phyloP scores from a whole-genome alignment of 1,284 basidiomycete genomes.

The Melampsora occidentalis region DNA sequence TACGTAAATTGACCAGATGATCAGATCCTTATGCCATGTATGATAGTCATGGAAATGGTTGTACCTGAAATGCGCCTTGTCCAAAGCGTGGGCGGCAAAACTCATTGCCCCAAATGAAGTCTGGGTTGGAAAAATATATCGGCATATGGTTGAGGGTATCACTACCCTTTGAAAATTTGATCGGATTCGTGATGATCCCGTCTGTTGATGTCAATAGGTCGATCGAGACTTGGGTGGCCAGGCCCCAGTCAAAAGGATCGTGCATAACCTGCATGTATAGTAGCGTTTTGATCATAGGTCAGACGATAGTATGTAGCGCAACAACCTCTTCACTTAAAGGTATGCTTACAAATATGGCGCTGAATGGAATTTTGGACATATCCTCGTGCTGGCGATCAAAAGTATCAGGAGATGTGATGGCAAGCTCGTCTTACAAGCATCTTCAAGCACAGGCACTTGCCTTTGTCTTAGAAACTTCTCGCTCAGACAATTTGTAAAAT shows the following conservation, averaged over 20 bases:
- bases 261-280: conserved; percentile 33
- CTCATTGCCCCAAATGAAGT: conserved; percentile 36
- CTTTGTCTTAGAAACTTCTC: conserved; percentile 7
- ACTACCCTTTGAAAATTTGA: neutral
- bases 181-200: conserved; percentile 24
- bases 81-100: conserved; percentile 35
- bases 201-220: conserved; percentile 34
- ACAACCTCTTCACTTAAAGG: neutral
- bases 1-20: conserved; percentile 4
- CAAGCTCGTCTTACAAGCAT: too few relatives aligned
- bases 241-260: conserved; percentile 39
- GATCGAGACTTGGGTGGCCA: conserved; percentile 32
- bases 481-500: conserved; percentile 30
- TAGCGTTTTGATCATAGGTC: neutral
- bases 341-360: conserved; percentile 29
- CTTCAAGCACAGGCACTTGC: neutral
- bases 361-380: conserved; percentile 30
- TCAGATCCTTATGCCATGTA: neutral
- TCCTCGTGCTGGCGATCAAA: conserved; percentile 31
- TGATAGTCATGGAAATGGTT: neutral
- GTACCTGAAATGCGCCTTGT: conserved; percentile 39
- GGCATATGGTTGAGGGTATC: conserved; percentile 4
- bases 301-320: neutral
- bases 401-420: neutral
- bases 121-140: conserved; percentile 38